Evolutionary conservation across 352 stramenopile genomes (phyloP), one percentile per base, ranked within the genome.

Genomic region (Phytophthora litchii): DNA sequence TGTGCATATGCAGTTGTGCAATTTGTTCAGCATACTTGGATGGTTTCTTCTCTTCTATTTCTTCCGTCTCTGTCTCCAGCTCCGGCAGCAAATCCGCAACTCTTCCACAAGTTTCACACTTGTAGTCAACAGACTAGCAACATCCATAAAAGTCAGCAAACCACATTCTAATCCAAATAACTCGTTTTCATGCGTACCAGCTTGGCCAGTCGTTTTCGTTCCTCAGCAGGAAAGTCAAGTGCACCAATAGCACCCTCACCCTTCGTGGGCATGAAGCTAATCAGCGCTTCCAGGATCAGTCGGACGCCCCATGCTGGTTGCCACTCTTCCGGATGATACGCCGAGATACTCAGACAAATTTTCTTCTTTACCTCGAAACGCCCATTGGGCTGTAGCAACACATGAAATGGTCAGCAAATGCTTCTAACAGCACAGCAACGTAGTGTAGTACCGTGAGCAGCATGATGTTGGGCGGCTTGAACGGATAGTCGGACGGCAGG

Each of bases 401-500:
- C 13, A 23, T 20, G 25, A 35, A 47, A 55, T 1, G 12, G 13
- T 57, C 17, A 67, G 10, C 9, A 49, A 16, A 20, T 54, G 34
- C 0, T 17, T 2, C 6, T 11, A 31, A 49, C 23, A n/a, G 14
- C 20, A 29, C 34, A 38, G 5, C 5, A 49, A 10, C 17, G 38
- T 25, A n/a, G 5, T 16, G 16, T 35, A 32, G 8, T 74, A 91
- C 83, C 43, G 96, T 99, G 13, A 98, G 67, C 50, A 99, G 94
- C 48, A 99, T 94, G 68, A 99, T 99, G 76, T 98, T 97, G 6
- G 97, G 97, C 16, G 97, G 97, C 67, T 99, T 98, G 76, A 98
- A 98, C 32, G 94, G 95, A 62, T 97, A 98, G 50, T 98, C 90
- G 4, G 88, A 74, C 23, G 95, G 94, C 27, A 98, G 76, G 16